A percentile compares a stretch with the other conserved stretches of the same genome.
These are phyloP conservation scores for Verticillium zaregamsianum DNA, from an alignment of 2,329 filamentous ascomycete genomes.

Conservation along the genomic window DNA sequence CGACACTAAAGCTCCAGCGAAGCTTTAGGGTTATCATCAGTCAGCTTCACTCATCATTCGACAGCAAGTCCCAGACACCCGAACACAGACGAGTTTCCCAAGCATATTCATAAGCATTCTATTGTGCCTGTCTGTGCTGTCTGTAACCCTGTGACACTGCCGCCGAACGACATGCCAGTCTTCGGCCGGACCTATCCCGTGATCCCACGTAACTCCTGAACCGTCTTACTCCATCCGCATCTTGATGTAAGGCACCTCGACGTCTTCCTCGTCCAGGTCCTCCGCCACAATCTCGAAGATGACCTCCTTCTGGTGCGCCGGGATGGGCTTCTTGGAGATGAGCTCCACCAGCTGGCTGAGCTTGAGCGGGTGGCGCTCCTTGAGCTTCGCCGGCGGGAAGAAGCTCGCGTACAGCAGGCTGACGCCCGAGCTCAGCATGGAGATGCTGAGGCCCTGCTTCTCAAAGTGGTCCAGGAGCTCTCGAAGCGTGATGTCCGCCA, in stretches of 20 bases:
- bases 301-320: slow-evolving; percentile 86
- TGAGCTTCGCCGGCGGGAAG: slow-evolving; percentile 73
- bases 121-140: background rate
- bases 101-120: background rate
- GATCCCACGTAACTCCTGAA: background rate
- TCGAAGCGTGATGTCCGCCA: slow-evolving; percentile 77
- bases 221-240: slow-evolving; percentile 57
- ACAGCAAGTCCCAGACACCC: too few species aligned
- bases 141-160: background rate
- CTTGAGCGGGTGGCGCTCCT: slow-evolving; percentile 78
- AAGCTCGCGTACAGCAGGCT: slow-evolving; percentile 93
- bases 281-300: slow-evolving; percentile 96
- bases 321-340: slow-evolving; percentile 89
- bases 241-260: slow-evolving; percentile 96
- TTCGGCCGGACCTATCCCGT: background rate
- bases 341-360: slow-evolving; percentile 83
- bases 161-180: background rate
- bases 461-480: slow-evolving; percentile 83
- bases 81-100: too few species aligned
- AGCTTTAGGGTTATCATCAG: too few species aligned
- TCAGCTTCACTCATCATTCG: too few species aligned
- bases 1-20: too few species aligned
- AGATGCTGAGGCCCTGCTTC: slow-evolving; percentile 73
- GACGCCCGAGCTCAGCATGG: slow-evolving; percentile 96
- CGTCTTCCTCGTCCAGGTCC: slow-evolving; percentile 84